Conservation (phyloP, 1,284 basidiomycete genomes). For the Sanghuangporus baumii region DNA sequence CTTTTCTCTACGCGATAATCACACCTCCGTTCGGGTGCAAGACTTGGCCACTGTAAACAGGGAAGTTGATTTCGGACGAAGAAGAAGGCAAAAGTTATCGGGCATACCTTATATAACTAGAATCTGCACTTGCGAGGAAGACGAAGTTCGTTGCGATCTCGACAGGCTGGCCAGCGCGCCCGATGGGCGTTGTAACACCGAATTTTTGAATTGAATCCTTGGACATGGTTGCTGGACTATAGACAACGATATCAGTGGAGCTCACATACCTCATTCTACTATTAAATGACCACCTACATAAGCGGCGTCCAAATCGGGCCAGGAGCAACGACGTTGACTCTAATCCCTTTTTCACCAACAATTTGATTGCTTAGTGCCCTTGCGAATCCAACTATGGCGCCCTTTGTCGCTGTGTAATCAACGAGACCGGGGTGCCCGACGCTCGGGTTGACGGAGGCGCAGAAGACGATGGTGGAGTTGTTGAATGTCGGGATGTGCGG, state of each 20-base stretch:
- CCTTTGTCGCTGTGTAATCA: slow-evolving; percentile 53
- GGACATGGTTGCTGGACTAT: slow-evolving; percentile 40
- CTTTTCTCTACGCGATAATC: slow-evolving; percentile 27
- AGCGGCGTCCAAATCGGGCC: slow-evolving; percentile 52
- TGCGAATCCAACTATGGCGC: slow-evolving; percentile 45
- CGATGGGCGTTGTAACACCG: slow-evolving; percentile 39
- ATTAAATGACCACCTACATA: slow-evolving; percentile 26
- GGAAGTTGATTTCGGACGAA: background rate
- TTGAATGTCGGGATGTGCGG: slow-evolving; percentile 32
- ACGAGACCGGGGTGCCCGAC: slow-evolving; percentile 48
- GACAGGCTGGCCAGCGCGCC: slow-evolving; percentile 49
- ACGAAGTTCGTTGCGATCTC: slow-evolving; percentile 51
- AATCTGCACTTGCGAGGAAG: slow-evolving; percentile 46
- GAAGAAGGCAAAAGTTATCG: background rate
- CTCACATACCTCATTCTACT: too few relatives aligned
- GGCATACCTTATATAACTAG: slow-evolving; percentile 42
- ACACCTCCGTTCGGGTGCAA: slow-evolving; percentile 35
- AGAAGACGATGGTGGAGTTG: slow-evolving; percentile 44
- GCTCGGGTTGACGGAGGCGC: slow-evolving; percentile 43
- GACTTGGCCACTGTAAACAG: slow-evolving; percentile 29
- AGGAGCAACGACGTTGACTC: slow-evolving; percentile 47
- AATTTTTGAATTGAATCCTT: slow-evolving; percentile 40
- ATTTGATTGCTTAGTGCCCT: slow-evolving; percentile 47
- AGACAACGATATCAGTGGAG: background rate
- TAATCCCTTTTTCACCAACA: slow-evolving; percentile 43